Percentiles rank a stretch among this genome's conserved stretches.
phyloP scores from a whole-genome alignment of 208 protist genomes.

The Leishmania braziliensis region DNA sequence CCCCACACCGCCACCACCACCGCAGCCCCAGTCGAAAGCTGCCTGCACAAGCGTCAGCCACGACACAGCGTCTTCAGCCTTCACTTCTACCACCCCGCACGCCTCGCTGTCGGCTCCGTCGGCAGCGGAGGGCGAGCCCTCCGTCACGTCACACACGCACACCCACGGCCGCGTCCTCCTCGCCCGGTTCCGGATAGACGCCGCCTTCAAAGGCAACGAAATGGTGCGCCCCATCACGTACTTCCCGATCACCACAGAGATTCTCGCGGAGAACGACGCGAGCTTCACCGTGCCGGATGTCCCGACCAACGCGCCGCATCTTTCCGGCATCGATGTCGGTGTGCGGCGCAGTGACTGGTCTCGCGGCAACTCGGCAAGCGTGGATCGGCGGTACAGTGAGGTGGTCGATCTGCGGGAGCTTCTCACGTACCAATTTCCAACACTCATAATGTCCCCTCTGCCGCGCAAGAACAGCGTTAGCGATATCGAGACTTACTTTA shows the following conservation, averaged over 20 bases:
- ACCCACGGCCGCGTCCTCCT: conserved; percentile 31
- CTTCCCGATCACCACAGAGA: conserved; percentile 66
- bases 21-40: background rate
- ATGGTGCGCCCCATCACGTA: conserved; percentile 70
- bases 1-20: background rate
- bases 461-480: conserved; percentile 67
- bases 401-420: conserved; percentile 68
- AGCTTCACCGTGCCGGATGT: conserved; percentile 52
- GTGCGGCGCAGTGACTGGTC: conserved; percentile 65
- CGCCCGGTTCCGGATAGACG: conserved; percentile 53
- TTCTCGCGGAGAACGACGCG: conserved; percentile 50
- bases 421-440: conserved; percentile 75
- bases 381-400: conserved; percentile 88
- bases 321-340: conserved; percentile 38
- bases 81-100: background rate
- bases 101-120: conserved; percentile 6
- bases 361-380: conserved; percentile 37
- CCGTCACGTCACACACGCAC: conserved; percentile 10
- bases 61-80: background rate
- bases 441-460: conserved; percentile 78
- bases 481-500: conserved; percentile 74
- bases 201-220: conserved; percentile 52
- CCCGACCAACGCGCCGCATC: conserved; percentile 46
- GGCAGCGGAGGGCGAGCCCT: conserved; percentile 6
- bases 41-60: background rate